Percentiles rank a stretch among this genome's conserved stretches.
Conservation (phyloP, 2,329 filamentous ascomycete species). For the Chalara sp. region DNA sequence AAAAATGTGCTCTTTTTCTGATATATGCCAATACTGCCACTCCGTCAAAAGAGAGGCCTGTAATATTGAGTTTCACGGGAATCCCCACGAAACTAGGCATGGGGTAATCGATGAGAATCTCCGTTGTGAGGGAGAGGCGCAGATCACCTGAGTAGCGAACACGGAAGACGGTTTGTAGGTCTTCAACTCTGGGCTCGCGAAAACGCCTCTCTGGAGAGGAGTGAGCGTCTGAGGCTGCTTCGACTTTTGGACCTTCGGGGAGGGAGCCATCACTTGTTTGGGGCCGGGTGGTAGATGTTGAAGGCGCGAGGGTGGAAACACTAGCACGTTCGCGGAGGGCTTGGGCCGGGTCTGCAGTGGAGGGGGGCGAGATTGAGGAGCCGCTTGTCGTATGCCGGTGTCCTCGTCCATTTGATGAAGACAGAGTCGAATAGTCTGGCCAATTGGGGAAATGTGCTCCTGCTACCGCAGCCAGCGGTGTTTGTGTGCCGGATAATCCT, state of each 20-base stretch:
- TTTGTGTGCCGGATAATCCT: conserved; percentile 68
- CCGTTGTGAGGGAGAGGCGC: conserved; percentile 80
- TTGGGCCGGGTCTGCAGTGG: conserved; percentile 34
- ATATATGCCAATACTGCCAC: conserved; percentile 91
- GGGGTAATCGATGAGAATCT: conserved; percentile 94
- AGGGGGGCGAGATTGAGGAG: conserved; percentile 23
- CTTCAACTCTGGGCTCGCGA: conserved; percentile 71
- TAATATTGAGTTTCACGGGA: conserved; percentile 89
- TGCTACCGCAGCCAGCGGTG: conserved; percentile 72
- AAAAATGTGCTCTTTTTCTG: conserved; percentile 82
- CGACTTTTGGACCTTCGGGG: conserved; percentile 24
- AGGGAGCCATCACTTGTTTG: conserved; percentile 46
- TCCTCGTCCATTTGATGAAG: conserved; percentile 12
- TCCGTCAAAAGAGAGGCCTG: conserved; percentile 89
- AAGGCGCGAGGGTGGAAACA: conserved; percentile 54
- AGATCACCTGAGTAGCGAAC: conserved; percentile 87
- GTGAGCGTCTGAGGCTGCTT: conserved; percentile 17
- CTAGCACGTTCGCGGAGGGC: conserved; percentile 51
- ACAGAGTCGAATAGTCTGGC: conserved; percentile 27
- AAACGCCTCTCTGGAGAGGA: conserved; percentile 43
- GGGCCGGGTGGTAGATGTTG: conserved; percentile 46
- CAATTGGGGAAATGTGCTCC: conserved; percentile 57
- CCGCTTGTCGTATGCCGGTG: conserved; percentile 24
- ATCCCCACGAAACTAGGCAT: conserved; percentile 98
- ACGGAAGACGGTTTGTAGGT: conserved; percentile 87